A percentile compares a stretch with the other conserved stretches of the same genome.
Evolutionary conservation across 2,329 filamentous ascomycete genomes (phyloP).

Genomic region (Colletotrichum eleusines): DNA sequence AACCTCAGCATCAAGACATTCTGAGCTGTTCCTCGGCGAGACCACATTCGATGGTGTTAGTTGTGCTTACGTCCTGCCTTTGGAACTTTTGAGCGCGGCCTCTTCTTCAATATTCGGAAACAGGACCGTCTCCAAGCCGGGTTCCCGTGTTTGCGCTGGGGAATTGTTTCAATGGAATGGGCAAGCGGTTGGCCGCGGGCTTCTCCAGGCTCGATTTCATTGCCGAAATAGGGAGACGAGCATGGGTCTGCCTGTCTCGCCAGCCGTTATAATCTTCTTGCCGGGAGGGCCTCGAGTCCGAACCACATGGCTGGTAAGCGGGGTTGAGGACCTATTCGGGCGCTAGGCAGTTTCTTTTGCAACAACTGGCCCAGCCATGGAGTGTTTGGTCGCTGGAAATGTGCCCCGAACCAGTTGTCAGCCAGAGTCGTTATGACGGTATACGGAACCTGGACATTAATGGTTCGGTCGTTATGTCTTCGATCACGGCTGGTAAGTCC

Average conservation of each 20-base stretch:
- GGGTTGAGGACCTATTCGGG: conserved; percentile 31
- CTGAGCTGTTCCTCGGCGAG: conserved; percentile 14
- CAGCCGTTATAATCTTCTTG: conserved; percentile 26
- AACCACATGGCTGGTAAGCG: conserved; percentile 37
- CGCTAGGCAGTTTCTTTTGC: conserved; percentile 35
- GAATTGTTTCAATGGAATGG: conserved; percentile 36
- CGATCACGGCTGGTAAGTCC: conserved; percentile 3
- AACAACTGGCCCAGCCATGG: conserved; percentile 25
- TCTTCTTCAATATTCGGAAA: conserved; percentile 20
- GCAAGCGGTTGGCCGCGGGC: conserved; percentile 23
- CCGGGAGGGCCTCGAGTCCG: conserved; percentile 13
- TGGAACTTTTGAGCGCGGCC: conserved; percentile 10
- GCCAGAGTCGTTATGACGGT: conserved; percentile 11
- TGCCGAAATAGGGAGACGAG: conserved; percentile 22
- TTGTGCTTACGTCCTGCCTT: conserved; percentile 23
- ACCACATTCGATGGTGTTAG: conserved; percentile 1
- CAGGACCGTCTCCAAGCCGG: conserved; percentile 27
- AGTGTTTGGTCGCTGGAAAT: conserved; percentile 23
- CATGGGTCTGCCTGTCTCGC: conserved; percentile 23
- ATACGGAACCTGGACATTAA: not conserved
- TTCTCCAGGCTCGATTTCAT: conserved; percentile 26
- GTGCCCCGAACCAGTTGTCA: conserved; percentile 13
- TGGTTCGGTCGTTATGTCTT: conserved; percentile 11
- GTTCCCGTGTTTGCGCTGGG: conserved; percentile 30
- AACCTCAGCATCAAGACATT: conserved; percentile 12